Evolutionary conservation across 2,329 filamentous ascomycete species (phyloP).

Genomic region (Phoma sp.): DNA sequence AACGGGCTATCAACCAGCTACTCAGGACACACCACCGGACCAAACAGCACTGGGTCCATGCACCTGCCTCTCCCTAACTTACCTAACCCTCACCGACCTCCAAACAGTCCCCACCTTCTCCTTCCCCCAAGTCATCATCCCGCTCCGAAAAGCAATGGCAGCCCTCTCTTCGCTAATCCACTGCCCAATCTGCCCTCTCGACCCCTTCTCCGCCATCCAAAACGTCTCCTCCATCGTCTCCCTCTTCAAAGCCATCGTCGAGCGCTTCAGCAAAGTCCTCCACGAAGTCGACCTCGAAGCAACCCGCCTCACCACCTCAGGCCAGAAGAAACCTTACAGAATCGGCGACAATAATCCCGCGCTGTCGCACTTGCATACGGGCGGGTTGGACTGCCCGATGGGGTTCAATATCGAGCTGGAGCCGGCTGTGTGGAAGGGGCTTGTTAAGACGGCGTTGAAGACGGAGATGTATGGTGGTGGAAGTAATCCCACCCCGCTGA

Average conservation of each 20-base stretch:
- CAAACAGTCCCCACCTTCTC: constrained; percentile 47
- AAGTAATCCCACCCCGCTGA: constrained; percentile 38
- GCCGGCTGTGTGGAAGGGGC: constrained; percentile 52
- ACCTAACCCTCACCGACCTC: constrained; percentile 53
- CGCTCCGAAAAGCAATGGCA: constrained; percentile 53
- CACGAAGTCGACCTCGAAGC: constrained; percentile 51
- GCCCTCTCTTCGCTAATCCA: constrained; percentile 49
- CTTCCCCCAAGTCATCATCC: constrained; percentile 54
- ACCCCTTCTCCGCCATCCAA: constrained; percentile 54
- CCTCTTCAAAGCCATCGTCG: constrained; percentile 52
- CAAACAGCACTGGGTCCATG: constrained; percentile 38
- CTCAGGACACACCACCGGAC: background rate
- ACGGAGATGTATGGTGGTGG: constrained; percentile 53
- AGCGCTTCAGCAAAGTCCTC: constrained; percentile 53
- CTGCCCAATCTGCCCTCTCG: constrained; percentile 53
- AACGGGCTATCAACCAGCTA: background rate
- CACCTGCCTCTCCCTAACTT: constrained; percentile 56
- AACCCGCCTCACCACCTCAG: constrained; percentile 33
- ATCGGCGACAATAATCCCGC: constrained; percentile 53
- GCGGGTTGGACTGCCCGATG: constrained; percentile 52
- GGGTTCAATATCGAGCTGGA: constrained; percentile 55
- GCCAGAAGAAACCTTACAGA: constrained; percentile 52
- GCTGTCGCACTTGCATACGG: constrained; percentile 53
- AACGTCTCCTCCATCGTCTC: constrained; percentile 54
- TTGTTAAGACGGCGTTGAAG: constrained; percentile 56